A percentile compares a stretch with the other conserved stretches of the same genome.
Evolutionary conservation across 1,139 yeast species (phyloP).

Genomic region (Petasospora fabianii): DNA sequence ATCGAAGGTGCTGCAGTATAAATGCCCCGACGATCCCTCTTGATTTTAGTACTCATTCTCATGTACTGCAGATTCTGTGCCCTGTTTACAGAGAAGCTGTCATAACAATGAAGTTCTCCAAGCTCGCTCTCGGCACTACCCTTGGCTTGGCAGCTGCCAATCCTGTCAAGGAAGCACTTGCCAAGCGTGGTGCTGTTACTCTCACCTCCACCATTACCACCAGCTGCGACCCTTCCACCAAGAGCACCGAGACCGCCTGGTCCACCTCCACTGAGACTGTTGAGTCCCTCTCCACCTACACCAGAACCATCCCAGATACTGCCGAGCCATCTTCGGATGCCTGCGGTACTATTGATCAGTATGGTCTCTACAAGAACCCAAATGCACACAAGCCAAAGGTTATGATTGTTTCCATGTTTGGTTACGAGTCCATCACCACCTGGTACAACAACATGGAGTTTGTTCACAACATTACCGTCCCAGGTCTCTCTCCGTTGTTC

Average conservation of each 20-base stretch:
- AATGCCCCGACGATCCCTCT: neutral
- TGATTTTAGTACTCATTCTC: neutral
- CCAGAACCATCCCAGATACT: slow-evolving; percentile 3
- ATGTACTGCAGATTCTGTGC: too few relatives aligned
- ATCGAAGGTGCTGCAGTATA: neutral
- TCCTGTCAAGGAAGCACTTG: slow-evolving; percentile 9
- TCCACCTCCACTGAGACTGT: slow-evolving; percentile 6
- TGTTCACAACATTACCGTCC: slow-evolving; percentile 15
- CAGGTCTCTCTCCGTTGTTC: slow-evolving; percentile 14
- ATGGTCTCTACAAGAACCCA: slow-evolving; percentile 13
- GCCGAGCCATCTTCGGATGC: neutral
- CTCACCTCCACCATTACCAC: slow-evolving; percentile 8
- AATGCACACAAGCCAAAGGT: slow-evolving; percentile 15
- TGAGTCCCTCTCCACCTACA: slow-evolving; percentile 1
- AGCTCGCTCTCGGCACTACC: slow-evolving; percentile 1
- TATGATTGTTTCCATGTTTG: slow-evolving; percentile 12
- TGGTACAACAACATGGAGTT: slow-evolving; percentile 14
- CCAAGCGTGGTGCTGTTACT: slow-evolving; percentile 4
- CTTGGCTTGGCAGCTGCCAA: slow-evolving; percentile 6
- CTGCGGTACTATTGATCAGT: slow-evolving; percentile 4
- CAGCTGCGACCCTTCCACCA: slow-evolving; percentile 7
- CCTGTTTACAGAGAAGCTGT: neutral
- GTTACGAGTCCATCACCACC: slow-evolving; percentile 10
- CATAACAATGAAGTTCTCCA: neutral
- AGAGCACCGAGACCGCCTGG: slow-evolving; percentile 5